Evolutionary conservation across 176 grass and related monocot genomes (phyloP), one percentile per base, ranked within the genome.

Genomic region (Eleusine coracana): DNA sequence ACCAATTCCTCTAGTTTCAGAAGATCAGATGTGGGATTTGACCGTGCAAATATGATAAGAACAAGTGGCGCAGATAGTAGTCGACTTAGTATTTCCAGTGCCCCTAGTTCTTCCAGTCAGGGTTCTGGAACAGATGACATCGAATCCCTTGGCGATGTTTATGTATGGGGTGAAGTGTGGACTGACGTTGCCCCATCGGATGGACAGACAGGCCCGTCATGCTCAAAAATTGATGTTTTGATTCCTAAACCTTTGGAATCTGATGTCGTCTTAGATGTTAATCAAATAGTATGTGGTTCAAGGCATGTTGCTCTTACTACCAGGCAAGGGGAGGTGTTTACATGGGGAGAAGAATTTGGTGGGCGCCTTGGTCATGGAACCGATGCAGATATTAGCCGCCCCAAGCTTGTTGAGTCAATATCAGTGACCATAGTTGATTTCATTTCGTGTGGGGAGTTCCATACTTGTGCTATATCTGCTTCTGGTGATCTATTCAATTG

Each of bases 141-240:
- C 58, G 96, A 99, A 84, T 96, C 93, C 28, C 87, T 99, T 85
- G 91, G 96, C 61, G 96, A 99, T 72, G 91, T 96, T 76, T 99
- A 95, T 86, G 85, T 99, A 49, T 99, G 96, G 96, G 96, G 96
- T 75, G 93, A 96, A 74, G 85, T 99, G 64, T 99, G 96, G 96
- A 88, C 70, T 68, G 93, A 99, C 38, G 93, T 65, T 60, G 27
- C 82, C 2, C 46, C 73, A 17, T 75, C 84, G 74, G 92, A 99
- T 83, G 85, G 85, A 84, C 63, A 71, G 27, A 44, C 89, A 48
- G 85, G 66, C 20, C 49, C 79, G 3, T 16, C 66, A 37, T 94
- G 89, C 78, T 79, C 74, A 68, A 98, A 90, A 78, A 61, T 84
- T 67, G 92, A 98, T 70, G 69, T 90, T 52, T 71, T 98, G 49